Percentiles rank a stretch among this genome's conserved stretches.
Evolutionary conservation across 2,329 filamentous ascomycete species (phyloP).

Genomic region (Huntiella abstrusa): DNA sequence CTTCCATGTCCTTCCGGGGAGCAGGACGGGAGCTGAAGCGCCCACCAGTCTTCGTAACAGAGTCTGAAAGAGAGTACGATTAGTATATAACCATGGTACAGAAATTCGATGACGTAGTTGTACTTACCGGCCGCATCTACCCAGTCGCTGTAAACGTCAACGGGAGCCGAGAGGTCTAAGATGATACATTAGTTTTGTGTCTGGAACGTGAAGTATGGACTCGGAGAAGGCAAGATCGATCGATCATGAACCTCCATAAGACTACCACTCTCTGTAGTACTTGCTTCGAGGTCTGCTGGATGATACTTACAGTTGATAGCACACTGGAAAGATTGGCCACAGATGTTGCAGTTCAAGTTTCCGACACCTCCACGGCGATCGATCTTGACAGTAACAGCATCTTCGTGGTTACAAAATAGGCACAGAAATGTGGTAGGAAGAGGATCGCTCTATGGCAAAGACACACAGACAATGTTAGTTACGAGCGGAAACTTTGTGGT

Average conservation of each 20-base stretch:
- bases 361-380: slow-evolving; percentile 86
- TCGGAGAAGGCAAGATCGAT: not conserved
- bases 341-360: slow-evolving; percentile 74
- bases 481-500: too few species aligned
- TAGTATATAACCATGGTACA: not conserved
- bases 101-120: too few species aligned
- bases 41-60: slow-evolving; percentile 9
- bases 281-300: too few species aligned
- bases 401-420: slow-evolving; percentile 97
- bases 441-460: slow-evolving; percentile 39
- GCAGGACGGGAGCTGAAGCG: slow-evolving; percentile 9
- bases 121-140: slow-evolving; percentile 61
- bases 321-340: slow-evolving; percentile 84
- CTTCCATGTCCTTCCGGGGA: slow-evolving; percentile 7
- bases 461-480: not conserved
- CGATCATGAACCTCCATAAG: not conserved
- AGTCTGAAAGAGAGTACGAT: not conserved
- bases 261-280: not conserved
- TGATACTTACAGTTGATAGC: slow-evolving; percentile 65
- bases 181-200: not conserved
- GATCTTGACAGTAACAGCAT: slow-evolving; percentile 73
- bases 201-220: not conserved
- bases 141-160: slow-evolving; percentile 97
- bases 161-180: slow-evolving; percentile 66
- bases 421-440: slow-evolving; percentile 79